Evolutionary conservation across 2,329 filamentous ascomycete species (phyloP).

Genomic region (Trichoderma semiorbis): DNA sequence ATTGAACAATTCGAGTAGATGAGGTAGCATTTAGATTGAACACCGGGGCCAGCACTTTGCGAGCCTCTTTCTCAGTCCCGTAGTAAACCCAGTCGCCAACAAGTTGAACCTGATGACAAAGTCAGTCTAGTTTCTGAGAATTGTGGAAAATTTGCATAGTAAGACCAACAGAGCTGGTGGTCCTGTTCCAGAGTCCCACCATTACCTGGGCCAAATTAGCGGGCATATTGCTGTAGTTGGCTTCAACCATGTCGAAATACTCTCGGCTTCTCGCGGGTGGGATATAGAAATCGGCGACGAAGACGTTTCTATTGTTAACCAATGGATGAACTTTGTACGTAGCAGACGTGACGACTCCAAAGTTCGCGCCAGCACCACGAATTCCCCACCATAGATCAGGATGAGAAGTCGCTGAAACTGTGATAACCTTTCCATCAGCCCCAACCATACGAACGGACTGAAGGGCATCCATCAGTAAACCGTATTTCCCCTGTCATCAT

Average conservation of each 20-base stretch:
- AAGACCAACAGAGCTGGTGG: background rate
- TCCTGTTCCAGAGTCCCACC: background rate
- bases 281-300: background rate
- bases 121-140: background rate
- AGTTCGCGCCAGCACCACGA: background rate
- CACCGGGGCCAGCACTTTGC: background rate
- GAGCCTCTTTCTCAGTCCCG: background rate
- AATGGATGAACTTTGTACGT: constrained; percentile 2
- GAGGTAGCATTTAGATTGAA: background rate
- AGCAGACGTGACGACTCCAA: constrained; percentile 5
- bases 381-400: constrained; percentile 10
- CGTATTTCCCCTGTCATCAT: background rate
- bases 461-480: background rate
- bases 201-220: background rate
- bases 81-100: background rate
- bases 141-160: too few relatives aligned
- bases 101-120: background rate
- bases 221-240: background rate
- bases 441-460: constrained; percentile 1
- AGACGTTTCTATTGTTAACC: background rate
- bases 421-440: background rate
- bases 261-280: background rate
- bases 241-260: background rate
- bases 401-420: background rate
- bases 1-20: background rate